A percentile compares a stretch with the other conserved stretches of the same genome.
Evolutionary conservation across 805 yeast species (phyloP).

Genomic region (Suhomyces faveliae): DNA sequence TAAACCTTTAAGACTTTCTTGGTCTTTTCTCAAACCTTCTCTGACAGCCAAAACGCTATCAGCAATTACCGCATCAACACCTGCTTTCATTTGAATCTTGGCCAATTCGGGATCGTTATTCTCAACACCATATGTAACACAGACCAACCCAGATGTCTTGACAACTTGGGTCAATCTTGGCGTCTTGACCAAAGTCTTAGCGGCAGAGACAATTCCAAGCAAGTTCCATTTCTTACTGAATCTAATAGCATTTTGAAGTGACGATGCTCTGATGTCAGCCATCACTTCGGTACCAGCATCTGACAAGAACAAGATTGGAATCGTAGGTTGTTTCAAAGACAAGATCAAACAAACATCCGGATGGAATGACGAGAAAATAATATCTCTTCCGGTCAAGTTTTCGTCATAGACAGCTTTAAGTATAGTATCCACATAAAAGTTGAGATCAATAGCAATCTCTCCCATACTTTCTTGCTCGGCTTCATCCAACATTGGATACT

Average conservation of each 20-base stretch:
- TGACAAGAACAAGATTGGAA: conserved; percentile 86
- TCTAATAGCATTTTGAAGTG: conserved; percentile 86
- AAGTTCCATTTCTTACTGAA: conserved; percentile 90
- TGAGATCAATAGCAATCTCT: conserved; percentile 76
- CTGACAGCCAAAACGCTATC: conserved; percentile 93
- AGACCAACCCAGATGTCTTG: conserved; percentile 84
- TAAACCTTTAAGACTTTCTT: conserved; percentile 18
- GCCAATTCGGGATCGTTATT: conserved; percentile 86
- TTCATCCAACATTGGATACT: conserved; percentile 94
- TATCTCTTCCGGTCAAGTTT: conserved; percentile 73
- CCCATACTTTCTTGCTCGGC: conserved; percentile 89
- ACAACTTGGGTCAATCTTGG: conserved; percentile 91
- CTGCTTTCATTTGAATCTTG: conserved; percentile 82
- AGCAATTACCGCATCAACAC: conserved; percentile 98
- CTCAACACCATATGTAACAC: conserved; percentile 84
- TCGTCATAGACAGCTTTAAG: conserved; percentile 73
- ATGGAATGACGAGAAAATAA: conserved; percentile 89
- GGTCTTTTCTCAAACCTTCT: conserved; percentile 58
- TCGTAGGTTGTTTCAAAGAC: conserved; percentile 88
- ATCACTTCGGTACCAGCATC: conserved; percentile 82
- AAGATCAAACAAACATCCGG: conserved; percentile 88
- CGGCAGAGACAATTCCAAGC: conserved; percentile 88
- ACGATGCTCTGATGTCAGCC: conserved; percentile 87
- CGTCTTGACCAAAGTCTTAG: conserved; percentile 79
- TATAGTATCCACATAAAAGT: conserved; percentile 85